These are phyloP conservation scores for Chlorella sp. DNA, from an alignment of 139 green algal genomes.

Conservation along the genomic window DNA sequence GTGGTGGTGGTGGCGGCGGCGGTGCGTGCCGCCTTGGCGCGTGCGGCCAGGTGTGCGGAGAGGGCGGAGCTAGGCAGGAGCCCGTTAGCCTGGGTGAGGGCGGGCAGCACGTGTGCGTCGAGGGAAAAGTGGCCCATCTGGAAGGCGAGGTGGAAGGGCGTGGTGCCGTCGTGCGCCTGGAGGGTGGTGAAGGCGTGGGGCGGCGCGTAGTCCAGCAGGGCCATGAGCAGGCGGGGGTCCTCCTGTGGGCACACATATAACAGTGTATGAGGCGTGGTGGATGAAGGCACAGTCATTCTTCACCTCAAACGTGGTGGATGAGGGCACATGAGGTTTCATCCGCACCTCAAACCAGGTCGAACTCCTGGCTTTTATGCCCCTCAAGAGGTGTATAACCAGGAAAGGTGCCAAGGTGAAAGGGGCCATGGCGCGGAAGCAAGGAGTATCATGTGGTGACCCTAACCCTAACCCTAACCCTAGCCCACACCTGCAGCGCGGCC, in stretches of 20 bases:
- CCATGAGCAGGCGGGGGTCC: conserved; percentile 31
- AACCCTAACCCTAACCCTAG: background rate
- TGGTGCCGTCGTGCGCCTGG: conserved; percentile 29
- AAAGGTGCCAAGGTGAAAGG: no score
- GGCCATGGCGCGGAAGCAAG: no score
- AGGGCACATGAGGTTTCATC: no score
- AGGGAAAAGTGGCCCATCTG: conserved; percentile 50
- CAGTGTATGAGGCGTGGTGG: background rate
- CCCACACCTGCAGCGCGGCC: conserved; percentile 19
- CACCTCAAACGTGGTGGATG: no score
- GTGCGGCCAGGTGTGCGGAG: background rate
- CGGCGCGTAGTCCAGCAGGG: conserved; percentile 33
- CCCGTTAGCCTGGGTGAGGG: background rate
- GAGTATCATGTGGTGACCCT: no score
- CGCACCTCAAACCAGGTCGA: no score
- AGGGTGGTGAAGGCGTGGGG: conserved; percentile 31
- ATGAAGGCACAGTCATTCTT: background rate
- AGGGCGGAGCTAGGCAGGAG: background rate
- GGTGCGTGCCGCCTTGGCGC: background rate
- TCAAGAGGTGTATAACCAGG: no score
- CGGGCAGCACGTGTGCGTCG: conserved; percentile 7
- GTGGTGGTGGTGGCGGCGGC: no score
- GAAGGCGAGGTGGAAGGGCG: conserved; percentile 58
- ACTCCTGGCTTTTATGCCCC: no score
- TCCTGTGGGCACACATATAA: conserved; percentile 16